phyloP scores from a whole-genome alignment of 306 rosid species.

The Coriaria nepalensis region DNA sequence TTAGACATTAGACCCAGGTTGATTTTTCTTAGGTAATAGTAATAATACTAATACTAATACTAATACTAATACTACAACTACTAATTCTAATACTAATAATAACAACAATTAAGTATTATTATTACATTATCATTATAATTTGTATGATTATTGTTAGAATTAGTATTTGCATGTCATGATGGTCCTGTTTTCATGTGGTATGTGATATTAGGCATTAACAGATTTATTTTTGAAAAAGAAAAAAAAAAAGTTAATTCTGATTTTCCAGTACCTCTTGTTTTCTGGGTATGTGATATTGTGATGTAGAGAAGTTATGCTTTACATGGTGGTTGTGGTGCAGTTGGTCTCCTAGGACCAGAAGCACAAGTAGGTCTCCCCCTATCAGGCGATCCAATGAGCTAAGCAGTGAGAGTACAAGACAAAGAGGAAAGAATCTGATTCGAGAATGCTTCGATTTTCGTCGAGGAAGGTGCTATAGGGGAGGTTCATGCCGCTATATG shows the following conservation, averaged over 20 bases:
- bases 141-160: no score
- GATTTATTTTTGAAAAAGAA: no score
- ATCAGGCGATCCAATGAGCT: constrained; percentile 45
- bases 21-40: no score
- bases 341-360: constrained; percentile 64
- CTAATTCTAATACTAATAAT: no score
- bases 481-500: constrained; percentile 60
- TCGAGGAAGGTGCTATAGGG: constrained; percentile 72
- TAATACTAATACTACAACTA: no score
- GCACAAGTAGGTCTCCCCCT: constrained; percentile 80
- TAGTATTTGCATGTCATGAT: no score
- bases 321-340: constrained; percentile 31
- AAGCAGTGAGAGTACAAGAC: constrained; percentile 38
- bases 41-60: no score
- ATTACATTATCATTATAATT: no score
- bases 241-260: neutral
- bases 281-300: constrained; percentile 1
- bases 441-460: constrained; percentile 54
- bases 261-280: neutral
- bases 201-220: no score
- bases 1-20: no score
- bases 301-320: constrained; percentile 16
- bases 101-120: no score
- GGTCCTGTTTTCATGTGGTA: no score
- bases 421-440: constrained; percentile 33